Conservation (phyloP, 225 moss, liverwort and hornwort genomes). For the Sphagnum contortum region DNA sequence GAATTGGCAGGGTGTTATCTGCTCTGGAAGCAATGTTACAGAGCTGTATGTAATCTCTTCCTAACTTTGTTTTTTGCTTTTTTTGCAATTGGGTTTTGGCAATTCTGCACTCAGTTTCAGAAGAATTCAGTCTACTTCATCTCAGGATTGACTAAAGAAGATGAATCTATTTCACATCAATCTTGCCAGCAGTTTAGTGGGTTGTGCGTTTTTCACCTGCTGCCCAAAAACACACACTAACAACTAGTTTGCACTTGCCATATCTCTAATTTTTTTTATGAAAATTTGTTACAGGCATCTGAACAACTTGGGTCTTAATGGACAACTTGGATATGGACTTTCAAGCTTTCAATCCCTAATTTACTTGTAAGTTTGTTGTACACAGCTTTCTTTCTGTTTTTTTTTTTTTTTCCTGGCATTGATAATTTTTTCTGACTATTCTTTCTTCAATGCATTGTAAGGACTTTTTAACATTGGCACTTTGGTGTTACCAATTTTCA, state of each 20-base stretch:
- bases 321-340: constrained; percentile 31
- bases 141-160: neutral
- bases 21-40: constrained; percentile 40
- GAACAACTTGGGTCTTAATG: constrained; percentile 25
- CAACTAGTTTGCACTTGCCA: neutral
- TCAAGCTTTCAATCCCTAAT: constrained; percentile 23
- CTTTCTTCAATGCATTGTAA: neutral
- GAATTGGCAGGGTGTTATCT: constrained; percentile 53
- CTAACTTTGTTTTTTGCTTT: neutral
- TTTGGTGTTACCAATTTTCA: too few relatives aligned
- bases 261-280: neutral
- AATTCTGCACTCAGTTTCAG: neutral
- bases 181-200: neutral
- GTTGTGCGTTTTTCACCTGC: constrained; percentile 6
- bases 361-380: constrained; percentile 21
- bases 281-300: constrained; percentile 22
- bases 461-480: too few relatives aligned
- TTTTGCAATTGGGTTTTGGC: neutral
- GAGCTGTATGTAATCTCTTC: constrained; percentile 33
- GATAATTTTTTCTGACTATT: neutral
- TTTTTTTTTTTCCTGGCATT: neutral
- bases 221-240: neutral
- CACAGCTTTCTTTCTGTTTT: neutral
- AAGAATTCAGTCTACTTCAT: neutral
- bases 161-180: neutral